Conservation (phyloP, 257 asterid species). For the Solanum lycopersicoides region DNA sequence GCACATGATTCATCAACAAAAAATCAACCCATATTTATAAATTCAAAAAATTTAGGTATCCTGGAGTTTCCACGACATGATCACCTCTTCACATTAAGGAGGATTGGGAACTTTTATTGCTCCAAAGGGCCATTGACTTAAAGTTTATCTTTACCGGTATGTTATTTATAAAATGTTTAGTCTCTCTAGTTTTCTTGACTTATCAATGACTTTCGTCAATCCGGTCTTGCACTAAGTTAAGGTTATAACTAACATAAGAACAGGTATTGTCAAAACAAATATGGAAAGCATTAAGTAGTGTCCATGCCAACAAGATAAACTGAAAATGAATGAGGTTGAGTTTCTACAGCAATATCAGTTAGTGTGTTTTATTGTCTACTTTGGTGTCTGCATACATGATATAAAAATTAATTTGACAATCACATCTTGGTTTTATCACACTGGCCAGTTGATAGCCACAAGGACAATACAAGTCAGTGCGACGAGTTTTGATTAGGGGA, state of each 20-base stretch:
- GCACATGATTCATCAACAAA: constrained; percentile 1
- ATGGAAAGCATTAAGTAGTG: neutral
- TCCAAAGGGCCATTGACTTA: neutral
- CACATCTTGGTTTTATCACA: neutral
- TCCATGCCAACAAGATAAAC: neutral
- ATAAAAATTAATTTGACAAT: neutral
- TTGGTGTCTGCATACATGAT: neutral
- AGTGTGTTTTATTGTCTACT: neutral
- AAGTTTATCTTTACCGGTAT: neutral
- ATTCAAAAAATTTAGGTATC: neutral
- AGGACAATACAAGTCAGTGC: neutral
- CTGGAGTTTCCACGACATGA: neutral
- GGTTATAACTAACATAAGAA: neutral
- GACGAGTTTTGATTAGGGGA: neutral
- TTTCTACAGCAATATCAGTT: neutral
- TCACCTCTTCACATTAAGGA: neutral
- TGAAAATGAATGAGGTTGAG: neutral
- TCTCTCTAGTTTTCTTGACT: neutral
- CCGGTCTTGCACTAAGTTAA: neutral
- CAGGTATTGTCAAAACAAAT: neutral
- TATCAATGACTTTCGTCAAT: neutral
- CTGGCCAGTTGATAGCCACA: neutral
- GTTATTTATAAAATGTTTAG: neutral
- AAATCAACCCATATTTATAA: neutral
- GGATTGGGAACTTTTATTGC: neutral